Base-by-base conservation (phyloP, 2,329 filamentous ascomycete species). In the Cryphonectria japonica region DNA sequence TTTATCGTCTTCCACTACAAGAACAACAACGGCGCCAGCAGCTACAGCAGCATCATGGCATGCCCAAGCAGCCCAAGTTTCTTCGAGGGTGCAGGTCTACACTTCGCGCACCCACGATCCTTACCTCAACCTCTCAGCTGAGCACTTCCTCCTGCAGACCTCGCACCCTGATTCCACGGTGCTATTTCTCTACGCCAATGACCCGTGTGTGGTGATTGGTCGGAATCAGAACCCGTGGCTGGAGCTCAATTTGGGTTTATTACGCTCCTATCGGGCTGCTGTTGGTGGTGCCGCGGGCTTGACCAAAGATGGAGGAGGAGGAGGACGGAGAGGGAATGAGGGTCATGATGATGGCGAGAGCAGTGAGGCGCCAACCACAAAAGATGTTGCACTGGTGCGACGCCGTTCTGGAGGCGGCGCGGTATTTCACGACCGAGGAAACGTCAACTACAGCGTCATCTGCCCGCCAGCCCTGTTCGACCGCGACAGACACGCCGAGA, bases 211-310 rank as follows among this genome's bases (percentile, higher is more conserved):
- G 72, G 91, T 99, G 78, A 91, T 99, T 75, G 96, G 96, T 60
- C 91, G 96, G 72, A 99, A 99, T 80, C 96, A 99, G 83, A 99
- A 99, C 80, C 96, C 96, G 68, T 99, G 95, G 96, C 86, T 93
- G 11, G 96, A 99, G 83, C 90, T 93, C 73, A 93, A 97, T 78
- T 86, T 98, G 11, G 82, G 82, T 54, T 84, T 89, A 0, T 83
- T 97, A 11, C 77, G 77, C 74, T 79, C 73, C 46, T 76, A 73
- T 26, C 16, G 76, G 64, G 69, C 76, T 66, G n/a, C 72, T 69
- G 6, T 9, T 7, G n/a, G 52, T 13, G 46, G 22, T 9, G 22
- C 46, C 3, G 9, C 22, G 22, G 46, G 22, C 46, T n/a, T n/a
- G 8, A 50, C 8, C 0, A 19, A 22, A 50, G 22, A 2, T 11